Percentiles rank a stretch among this genome's conserved stretches.
Conservation (phyloP, 2,329 filamentous ascomycete species). For the Penicillium sclerotiorum region DNA sequence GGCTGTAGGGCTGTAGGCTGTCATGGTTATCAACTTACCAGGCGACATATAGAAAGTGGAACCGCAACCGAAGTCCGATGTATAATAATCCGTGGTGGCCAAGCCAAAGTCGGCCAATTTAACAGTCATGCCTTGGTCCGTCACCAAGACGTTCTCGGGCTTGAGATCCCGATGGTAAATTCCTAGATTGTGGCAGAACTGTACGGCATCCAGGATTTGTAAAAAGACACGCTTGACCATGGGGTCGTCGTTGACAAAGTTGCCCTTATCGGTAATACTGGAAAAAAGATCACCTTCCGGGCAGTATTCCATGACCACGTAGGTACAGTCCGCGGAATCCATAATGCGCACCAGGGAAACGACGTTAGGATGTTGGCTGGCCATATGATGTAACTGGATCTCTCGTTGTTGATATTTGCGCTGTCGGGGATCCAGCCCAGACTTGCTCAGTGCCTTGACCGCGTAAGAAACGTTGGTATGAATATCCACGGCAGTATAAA, state of each 20-base stretch:
- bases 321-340: slow-evolving; percentile 88
- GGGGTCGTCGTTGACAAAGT: slow-evolving; percentile 89
- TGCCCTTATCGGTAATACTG: slow-evolving; percentile 93
- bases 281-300: slow-evolving; percentile 95
- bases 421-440: slow-evolving; percentile 85
- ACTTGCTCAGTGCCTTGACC: slow-evolving; percentile 95
- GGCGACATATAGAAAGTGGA: slow-evolving; percentile 99
- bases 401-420: slow-evolving; percentile 89
- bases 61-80: slow-evolving; percentile 94
- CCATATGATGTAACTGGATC: slow-evolving; percentile 86
- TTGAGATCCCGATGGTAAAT: slow-evolving; percentile 98
- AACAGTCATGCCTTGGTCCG: slow-evolving; percentile 82
- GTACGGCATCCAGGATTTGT: slow-evolving; percentile 94
- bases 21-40: too few species aligned
- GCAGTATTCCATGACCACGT: slow-evolving; percentile 95
- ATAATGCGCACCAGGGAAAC: slow-evolving; percentile 93
- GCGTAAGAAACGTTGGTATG: slow-evolving; percentile 82
- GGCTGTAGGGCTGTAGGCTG: too few species aligned
- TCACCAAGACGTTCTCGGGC: slow-evolving; percentile 95
- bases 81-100: slow-evolving; percentile 79
- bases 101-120: slow-evolving; percentile 98
- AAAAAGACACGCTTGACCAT: slow-evolving; percentile 86
- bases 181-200: slow-evolving; percentile 87
- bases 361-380: slow-evolving; percentile 87
- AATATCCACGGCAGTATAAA: slow-evolving; percentile 86